Evolutionary conservation across 495 filamentous ascomycete genomes (phyloP).

Genomic region (Penicillium coffeae): DNA sequence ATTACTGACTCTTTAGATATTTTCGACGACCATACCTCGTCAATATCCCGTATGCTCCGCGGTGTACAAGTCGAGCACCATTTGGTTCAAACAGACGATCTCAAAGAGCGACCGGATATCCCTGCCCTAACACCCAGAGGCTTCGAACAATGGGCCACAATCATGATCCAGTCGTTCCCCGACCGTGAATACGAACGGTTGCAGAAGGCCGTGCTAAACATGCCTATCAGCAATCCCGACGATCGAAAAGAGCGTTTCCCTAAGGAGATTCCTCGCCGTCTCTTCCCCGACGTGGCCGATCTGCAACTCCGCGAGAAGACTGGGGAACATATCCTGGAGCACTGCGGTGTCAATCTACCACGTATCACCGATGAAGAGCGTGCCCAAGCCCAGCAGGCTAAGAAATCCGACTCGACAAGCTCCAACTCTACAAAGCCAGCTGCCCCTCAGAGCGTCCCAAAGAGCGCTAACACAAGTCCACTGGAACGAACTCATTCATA

Average conservation of each 20-base stretch:
- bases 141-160: slow-evolving; percentile 73
- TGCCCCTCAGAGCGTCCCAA: slow-evolving; percentile 1
- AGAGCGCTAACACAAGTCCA: slow-evolving; percentile 15
- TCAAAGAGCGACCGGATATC: slow-evolving; percentile 58
- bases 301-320: slow-evolving; percentile 35
- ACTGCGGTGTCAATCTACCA: slow-evolving; percentile 49
- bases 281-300: slow-evolving; percentile 57
- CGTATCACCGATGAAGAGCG: slow-evolving; percentile 38
- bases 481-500: slow-evolving; percentile 26
- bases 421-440: too few species aligned
- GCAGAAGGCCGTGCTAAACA: slow-evolving; percentile 63
- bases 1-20: slow-evolving; percentile 32
- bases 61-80: slow-evolving; percentile 77
- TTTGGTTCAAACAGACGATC: slow-evolving; percentile 59
- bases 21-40: slow-evolving; percentile 51
- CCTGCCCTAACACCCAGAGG: slow-evolving; percentile 77
- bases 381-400: slow-evolving; percentile 24
- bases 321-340: slow-evolving; percentile 42
- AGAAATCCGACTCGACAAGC: too few species aligned
- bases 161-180: slow-evolving; percentile 72
- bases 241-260: slow-evolving; percentile 72
- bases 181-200: slow-evolving; percentile 73
- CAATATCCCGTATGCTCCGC: slow-evolving; percentile 68
- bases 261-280: slow-evolving; percentile 68
- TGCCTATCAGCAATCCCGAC: slow-evolving; percentile 74